Conservation (phyloP, 1,284 basidiomycete species). For the Takashimella koratensis region DNA sequence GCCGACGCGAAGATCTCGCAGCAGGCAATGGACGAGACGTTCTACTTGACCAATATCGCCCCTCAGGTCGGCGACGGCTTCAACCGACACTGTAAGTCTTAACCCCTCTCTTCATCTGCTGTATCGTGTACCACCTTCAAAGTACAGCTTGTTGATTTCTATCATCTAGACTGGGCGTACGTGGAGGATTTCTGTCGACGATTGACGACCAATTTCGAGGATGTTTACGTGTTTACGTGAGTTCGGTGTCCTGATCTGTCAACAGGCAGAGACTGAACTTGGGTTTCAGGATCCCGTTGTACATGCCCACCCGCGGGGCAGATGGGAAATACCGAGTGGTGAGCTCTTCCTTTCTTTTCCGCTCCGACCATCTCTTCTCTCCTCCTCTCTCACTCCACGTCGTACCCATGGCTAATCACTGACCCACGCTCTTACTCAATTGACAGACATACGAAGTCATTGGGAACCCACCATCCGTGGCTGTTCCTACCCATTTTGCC, state of each 20-base stretch:
- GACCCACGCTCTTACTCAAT: not conserved
- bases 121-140: not conserved
- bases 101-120: not conserved
- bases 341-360: slow-evolving; percentile 44
- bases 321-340: slow-evolving; percentile 96
- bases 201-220: slow-evolving; percentile 77
- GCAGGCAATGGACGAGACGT: slow-evolving; percentile 96
- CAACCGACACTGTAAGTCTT: slow-evolving; percentile 81
- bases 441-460: slow-evolving; percentile 85
- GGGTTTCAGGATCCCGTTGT: slow-evolving; percentile 73
- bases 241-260: slow-evolving; percentile 8
- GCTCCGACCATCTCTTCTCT: not conserved
- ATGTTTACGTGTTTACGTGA: slow-evolving; percentile 92
- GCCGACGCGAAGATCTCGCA: slow-evolving; percentile 84
- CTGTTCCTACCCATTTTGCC: slow-evolving; percentile 97
- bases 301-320: slow-evolving; percentile 74
- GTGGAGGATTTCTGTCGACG: slow-evolving; percentile 92
- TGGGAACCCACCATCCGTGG: slow-evolving; percentile 80
- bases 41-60: slow-evolving; percentile 90
- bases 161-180: slow-evolving; percentile 81
- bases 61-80: slow-evolving; percentile 98
- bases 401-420: no score
- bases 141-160: not conserved
- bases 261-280: slow-evolving; percentile 6
- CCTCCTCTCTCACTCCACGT: not conserved